Evolutionary conservation across 208 protist genomes (phyloP).

Genomic region (Angomonas ambiguus): DNA sequence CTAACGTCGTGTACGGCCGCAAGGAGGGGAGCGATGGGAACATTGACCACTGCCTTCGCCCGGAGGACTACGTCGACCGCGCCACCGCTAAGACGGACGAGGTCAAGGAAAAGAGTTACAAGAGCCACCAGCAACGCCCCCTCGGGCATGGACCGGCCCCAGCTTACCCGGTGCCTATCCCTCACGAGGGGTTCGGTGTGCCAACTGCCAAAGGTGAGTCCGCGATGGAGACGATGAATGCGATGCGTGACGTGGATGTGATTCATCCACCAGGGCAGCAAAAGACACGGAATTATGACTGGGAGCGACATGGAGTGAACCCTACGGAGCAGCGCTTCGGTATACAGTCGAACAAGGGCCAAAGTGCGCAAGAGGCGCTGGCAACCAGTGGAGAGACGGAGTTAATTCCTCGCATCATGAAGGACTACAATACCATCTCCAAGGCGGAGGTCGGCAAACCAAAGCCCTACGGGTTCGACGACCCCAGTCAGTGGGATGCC

Average conservation of each 20-base stretch:
- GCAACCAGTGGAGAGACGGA: conserved; percentile 22
- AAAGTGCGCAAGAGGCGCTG: conserved; percentile 12
- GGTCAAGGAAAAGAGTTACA: conserved; percentile 59
- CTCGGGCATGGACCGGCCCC: conserved; percentile 53
- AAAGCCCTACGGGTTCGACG: conserved; percentile 52
- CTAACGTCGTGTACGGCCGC: conserved; percentile 40
- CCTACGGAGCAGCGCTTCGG: conserved; percentile 73
- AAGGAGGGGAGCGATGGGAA: conserved; percentile 20
- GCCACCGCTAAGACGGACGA: conserved; percentile 66
- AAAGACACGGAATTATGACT: conserved; percentile 70
- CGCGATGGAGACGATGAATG: conserved; percentile 43
- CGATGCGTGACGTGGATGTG: conserved; percentile 42
- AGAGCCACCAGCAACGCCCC: conserved; percentile 34
- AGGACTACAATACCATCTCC: conserved; percentile 48
- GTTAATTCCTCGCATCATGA: conserved; percentile 57
- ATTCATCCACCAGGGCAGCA: conserved; percentile 50
- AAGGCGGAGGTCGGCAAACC: conserved; percentile 50
- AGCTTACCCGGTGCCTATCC: conserved; percentile 26
- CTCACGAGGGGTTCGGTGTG: conserved; percentile 64
- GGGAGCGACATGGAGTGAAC: conserved; percentile 66
- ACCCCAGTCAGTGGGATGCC: conserved; percentile 49
- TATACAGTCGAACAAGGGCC: conserved; percentile 11
- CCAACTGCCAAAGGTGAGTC: conserved; percentile 37
- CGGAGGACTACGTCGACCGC: conserved; percentile 44
- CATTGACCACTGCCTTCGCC: conserved; percentile 58